Evolutionary conservation across 495 filamentous ascomycete genomes (phyloP), one percentile per base, ranked within the genome.

Genomic region (Penicillium egyptiacum): DNA sequence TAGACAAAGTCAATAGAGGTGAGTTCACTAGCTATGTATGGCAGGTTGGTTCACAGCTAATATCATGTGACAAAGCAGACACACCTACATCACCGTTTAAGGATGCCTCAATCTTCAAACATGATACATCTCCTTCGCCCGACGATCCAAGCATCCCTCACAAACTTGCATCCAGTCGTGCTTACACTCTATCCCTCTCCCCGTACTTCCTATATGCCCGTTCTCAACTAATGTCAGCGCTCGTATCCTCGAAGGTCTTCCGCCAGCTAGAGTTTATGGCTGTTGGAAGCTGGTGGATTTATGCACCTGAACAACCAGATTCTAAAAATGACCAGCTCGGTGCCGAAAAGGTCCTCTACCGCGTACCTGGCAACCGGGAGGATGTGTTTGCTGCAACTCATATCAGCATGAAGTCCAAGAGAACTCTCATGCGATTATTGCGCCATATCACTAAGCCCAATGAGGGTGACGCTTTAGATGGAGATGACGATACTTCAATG

Each of bases 271-370:
- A 96, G 60, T 98, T 97, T 70, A 85, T 92, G 58, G 91, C 94
- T 5, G 88, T 98, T 7, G 95, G 95, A 30, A 93, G 89, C 55
- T 98, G 92, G 88, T 98, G 87, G 83, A 84, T 96, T 35, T 86
- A 87, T 33, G 68, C 59, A 7, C 50, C 62, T 14, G 58, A 58
- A 17, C 26, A 55, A 16, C 53, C 56, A 22, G 41, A 60, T 23
- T 55, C 55, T 43, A 28, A 58, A 31, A 28, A 55, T 22, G 12
- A 20, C 30, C 40, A 61, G 1, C 41, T 22, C 56, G 57, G 57
- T 35, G 49, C 55, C 40, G 60, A 61, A 35, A 56, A 62, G 25
- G 4, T 53, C 8, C 59, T 94, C 26, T 74, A 77, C 37, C 83
- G 85, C 20, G 86, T 97, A 53, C 91, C 92, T 2, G 88, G 86